phyloP scores from a whole-genome alignment of 805 yeast genomes.

The Lachancea thermotolerans region DNA sequence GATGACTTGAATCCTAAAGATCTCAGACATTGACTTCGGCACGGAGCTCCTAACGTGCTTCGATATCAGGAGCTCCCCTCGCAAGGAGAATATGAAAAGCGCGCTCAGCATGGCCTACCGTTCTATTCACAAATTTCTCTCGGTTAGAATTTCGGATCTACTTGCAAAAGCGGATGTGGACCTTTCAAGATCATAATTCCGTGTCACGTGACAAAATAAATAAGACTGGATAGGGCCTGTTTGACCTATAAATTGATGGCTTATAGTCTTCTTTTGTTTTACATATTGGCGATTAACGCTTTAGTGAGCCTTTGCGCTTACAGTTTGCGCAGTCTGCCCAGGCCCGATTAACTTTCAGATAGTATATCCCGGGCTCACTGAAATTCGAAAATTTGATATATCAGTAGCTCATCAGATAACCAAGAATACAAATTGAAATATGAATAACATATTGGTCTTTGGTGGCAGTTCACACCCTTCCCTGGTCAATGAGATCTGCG shows the following conservation, averaged over 20 bases:
- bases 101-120: slow-evolving; percentile 63
- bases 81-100: slow-evolving; percentile 64
- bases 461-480: slow-evolving; percentile 89
- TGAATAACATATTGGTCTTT: slow-evolving; percentile 81
- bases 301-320: too few species aligned
- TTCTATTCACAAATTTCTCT: too few species aligned
- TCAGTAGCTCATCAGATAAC: background rate
- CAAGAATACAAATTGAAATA: slow-evolving; percentile 18
- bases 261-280: too few species aligned
- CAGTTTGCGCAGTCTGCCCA: too few species aligned
- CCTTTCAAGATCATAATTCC: too few species aligned
- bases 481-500: slow-evolving; percentile 68
- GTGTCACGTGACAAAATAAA: too few species aligned
- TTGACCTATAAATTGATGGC: too few species aligned
- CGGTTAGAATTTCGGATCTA: too few species aligned
- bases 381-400: background rate
- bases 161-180: too few species aligned
- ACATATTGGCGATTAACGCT: too few species aligned
- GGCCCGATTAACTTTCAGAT: too few species aligned
- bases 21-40: slow-evolving; percentile 73
- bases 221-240: too few species aligned
- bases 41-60: slow-evolving; percentile 68
- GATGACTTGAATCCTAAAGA: slow-evolving; percentile 88
- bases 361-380: background rate
- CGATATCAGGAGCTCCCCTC: slow-evolving; percentile 80